Conservation (phyloP, 2,329 filamentous ascomycete genomes). For the Trichoderma brevicompactum region DNA sequence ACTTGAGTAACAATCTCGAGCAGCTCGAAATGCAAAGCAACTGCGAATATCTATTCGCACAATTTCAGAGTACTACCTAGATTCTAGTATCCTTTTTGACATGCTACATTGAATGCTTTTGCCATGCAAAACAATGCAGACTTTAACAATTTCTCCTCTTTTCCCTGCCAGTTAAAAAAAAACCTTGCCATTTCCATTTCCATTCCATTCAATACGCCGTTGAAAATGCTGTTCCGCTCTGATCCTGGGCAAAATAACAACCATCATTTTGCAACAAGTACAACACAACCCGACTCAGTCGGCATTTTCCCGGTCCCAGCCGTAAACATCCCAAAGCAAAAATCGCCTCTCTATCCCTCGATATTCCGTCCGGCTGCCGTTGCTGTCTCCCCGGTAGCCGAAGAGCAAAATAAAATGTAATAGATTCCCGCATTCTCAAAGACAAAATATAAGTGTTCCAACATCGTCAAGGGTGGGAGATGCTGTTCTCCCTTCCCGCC, state of each 20-base stretch:
- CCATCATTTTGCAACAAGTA: background rate
- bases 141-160: background rate
- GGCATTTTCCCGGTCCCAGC: too few species aligned
- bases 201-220: background rate
- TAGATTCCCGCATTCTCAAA: background rate
- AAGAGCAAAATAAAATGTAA: background rate
- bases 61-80: background rate
- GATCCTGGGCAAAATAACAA: background rate
- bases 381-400: slow-evolving; percentile 3
- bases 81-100: background rate
- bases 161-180: background rate
- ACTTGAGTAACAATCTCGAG: background rate
- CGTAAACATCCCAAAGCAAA: too few species aligned
- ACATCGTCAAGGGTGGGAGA: slow-evolving; percentile 5
- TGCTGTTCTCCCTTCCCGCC: background rate
- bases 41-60: background rate
- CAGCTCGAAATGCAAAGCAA: slow-evolving; percentile 1
- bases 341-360: too few species aligned
- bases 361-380: slow-evolving; percentile 7
- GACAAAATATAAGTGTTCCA: slow-evolving; percentile 3
- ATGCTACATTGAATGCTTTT: background rate
- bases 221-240: slow-evolving; percentile 1
- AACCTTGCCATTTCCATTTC: background rate
- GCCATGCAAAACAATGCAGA: background rate
- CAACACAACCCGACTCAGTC: too few species aligned